Evolutionary conservation across 495 filamentous ascomycete species (phyloP), one percentile per base, ranked within the genome.

Genomic region (Apodospora peruviana): DNA sequence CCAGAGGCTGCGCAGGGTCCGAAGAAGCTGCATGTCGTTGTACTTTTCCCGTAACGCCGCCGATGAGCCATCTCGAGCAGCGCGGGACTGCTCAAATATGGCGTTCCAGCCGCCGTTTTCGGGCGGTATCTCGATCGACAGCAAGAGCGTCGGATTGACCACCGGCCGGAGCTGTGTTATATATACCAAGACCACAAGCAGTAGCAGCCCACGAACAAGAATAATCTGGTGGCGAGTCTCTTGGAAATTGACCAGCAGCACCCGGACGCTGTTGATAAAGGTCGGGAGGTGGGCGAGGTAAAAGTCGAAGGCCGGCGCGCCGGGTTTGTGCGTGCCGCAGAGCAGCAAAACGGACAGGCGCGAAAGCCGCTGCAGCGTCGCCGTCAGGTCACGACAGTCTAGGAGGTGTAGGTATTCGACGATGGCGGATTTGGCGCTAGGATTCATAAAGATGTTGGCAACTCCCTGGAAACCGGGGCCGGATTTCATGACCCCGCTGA

Each of bases 151-250:
- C n/a, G 20, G 18, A 24, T 66, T 57, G 9, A 61, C 22, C 16
- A 58, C 52, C 0, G 63, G 63, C 32, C 63, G 24, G 17, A 66
- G 56, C 55, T 66, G 63, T 2, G 63, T 64, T 23, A 66, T 36
- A 40, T 66, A 66, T 5, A 45, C 16, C 12, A 66, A 48, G 0
- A 66, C 1, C 5, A 61, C 47, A n/a, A 64, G 43, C 9, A 66
- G 52, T 58, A 58, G 64, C 2, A 66, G 53, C 5, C 60, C 63
- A 5, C 60, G 45, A 18, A 57, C 35, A 12, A 66, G 35, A 11
- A 50, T 16, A 1, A 53, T 20, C 19, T 40, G 51, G 40, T 65
- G 48, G 11, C 12, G 24, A 4, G 35, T 18, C 1, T 57, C 50
- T 2, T 58, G 40, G 5, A 59, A 47, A 19, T 8, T n/a, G 23